Conservation (phyloP, 208 protist genomes). For the Trypanosoma platydactyli region DNA sequence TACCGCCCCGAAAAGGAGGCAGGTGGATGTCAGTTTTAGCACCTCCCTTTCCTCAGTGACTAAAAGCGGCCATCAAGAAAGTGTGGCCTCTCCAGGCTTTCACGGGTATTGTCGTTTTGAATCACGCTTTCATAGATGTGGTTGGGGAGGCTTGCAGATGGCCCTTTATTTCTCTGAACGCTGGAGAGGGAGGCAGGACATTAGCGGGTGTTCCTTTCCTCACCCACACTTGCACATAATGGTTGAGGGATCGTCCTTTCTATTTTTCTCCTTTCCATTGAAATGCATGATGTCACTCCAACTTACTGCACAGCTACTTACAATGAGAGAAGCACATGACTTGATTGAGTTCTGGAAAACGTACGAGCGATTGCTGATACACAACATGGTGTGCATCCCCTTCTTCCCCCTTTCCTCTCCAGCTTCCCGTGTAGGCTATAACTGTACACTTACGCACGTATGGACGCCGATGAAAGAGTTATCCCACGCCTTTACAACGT, state of each 20-base stretch:
- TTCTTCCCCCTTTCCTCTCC: neutral
- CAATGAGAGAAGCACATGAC: conserved; percentile 12
- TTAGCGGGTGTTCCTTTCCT: too few relatives aligned
- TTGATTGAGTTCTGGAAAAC: conserved; percentile 20
- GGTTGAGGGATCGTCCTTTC: neutral
- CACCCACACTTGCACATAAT: neutral
- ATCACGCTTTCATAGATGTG: too few relatives aligned
- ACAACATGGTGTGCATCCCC: neutral
- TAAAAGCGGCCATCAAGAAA: too few relatives aligned
- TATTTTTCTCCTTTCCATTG: neutral
- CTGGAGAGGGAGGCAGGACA: too few relatives aligned
- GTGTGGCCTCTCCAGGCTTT: too few relatives aligned
- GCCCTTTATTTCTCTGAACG: too few relatives aligned
- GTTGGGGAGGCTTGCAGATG: too few relatives aligned
- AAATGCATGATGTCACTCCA: conserved; percentile 17
- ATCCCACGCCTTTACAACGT: conserved; percentile 17
- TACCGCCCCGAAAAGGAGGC: too few relatives aligned
- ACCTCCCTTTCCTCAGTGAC: too few relatives aligned
- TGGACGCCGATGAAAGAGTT: conserved; percentile 28
- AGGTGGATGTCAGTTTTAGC: too few relatives aligned
- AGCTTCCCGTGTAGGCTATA: neutral
- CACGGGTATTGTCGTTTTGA: too few relatives aligned
- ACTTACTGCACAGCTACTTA: conserved; percentile 15
- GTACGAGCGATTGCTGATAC: conserved; percentile 36
- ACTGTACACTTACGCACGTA: neutral